Base-by-base conservation (phyloP, 2,329 filamentous ascomycete species). In the Coniosporium tulheliwenetii region DNA sequence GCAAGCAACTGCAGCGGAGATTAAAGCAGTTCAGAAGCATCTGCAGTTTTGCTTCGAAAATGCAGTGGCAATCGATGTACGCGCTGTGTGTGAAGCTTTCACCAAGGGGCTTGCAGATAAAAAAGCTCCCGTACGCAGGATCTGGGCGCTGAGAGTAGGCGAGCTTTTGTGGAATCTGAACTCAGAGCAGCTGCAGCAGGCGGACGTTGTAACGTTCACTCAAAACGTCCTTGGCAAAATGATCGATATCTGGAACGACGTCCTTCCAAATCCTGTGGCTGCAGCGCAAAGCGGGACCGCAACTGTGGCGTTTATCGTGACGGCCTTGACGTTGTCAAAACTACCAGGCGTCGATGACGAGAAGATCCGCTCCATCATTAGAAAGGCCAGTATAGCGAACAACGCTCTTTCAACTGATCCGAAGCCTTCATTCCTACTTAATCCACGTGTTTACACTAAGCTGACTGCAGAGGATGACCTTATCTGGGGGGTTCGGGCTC, bases 391-490 rank as follows among this genome's bases (percentile, higher is more conserved):
- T 29, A 62, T 86, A 19, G 58, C 71, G 16, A 73, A 77, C 39
- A 77, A 85, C 50, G 75, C 76, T 9, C 67, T 93, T 44, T 69
- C 70, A 2, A 59, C 78, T 32, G 77, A 79, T n/a, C 78, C 84
- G 0, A 94, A 93, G 56, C 79, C 83, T 10, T 93, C 89, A 0
- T 91, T 93, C 57, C 65, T 96, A 14, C 69, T 96, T 5, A 94
- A 84, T 52, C 73, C 81, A 30, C 81, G 83, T 45, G 75, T 94
- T 5, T 96, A 91, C 60, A 78, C 79, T 32, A 95, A 94, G 54
- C 53, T 94, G 16, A 69, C 71, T 2, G 63, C 69, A 1, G 77
- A 81, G 42, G 82, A 87, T 40, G 91, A 98, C 51, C 66, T 86
- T 14, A 67, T 66, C 41, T 95, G 91, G 84, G 71, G 84, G 39